These are phyloP conservation scores for Cercospora beticola DNA, from an alignment of 2,329 filamentous ascomycete species.

Conservation along the genomic window DNA sequence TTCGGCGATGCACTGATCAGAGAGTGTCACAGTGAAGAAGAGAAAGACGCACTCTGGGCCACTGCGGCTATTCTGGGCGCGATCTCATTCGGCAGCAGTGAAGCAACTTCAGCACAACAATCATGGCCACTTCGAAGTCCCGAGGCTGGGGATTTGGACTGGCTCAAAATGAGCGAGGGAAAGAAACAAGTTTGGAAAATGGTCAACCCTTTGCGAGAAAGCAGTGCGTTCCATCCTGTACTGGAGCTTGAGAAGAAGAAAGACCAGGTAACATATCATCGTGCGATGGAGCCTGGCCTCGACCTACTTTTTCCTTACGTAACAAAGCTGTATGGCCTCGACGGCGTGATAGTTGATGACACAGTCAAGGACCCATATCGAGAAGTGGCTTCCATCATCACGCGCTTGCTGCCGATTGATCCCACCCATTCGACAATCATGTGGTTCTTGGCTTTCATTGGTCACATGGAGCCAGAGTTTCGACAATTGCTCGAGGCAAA, in stretches of 20 bases:
- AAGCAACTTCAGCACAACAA: slow-evolving; percentile 44
- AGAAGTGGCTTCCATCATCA: slow-evolving; percentile 35
- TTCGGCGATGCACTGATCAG: slow-evolving; percentile 48
- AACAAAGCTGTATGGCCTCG: slow-evolving; percentile 29
- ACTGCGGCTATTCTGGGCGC: slow-evolving; percentile 50
- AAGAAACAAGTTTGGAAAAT: slow-evolving; percentile 57
- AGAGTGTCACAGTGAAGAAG: slow-evolving; percentile 35
- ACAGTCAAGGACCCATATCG: slow-evolving; percentile 35
- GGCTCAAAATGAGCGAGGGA: slow-evolving; percentile 58
- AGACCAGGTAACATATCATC: slow-evolving; percentile 3
- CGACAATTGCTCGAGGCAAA: slow-evolving; percentile 49
- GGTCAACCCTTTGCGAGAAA: slow-evolving; percentile 49
- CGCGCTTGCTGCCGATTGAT: slow-evolving; percentile 40
- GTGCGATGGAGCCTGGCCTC: slow-evolving; percentile 17
- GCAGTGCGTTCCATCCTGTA: slow-evolving; percentile 48
- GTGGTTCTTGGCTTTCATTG: slow-evolving; percentile 51
- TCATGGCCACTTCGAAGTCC: slow-evolving; percentile 57
- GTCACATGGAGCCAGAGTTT: slow-evolving; percentile 48
- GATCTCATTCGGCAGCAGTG: slow-evolving; percentile 48
- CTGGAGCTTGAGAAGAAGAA: slow-evolving; percentile 27
- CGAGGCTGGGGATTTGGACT: slow-evolving; percentile 53
- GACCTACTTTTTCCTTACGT: slow-evolving; percentile 24
- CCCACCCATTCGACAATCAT: slow-evolving; percentile 46
- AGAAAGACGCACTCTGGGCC: slow-evolving; percentile 51
- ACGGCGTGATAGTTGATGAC: slow-evolving; percentile 15